These are phyloP conservation scores for Phylloporus sp. DNA, from an alignment of 768 basidiomycete genomes.

Conservation along the genomic window DNA sequence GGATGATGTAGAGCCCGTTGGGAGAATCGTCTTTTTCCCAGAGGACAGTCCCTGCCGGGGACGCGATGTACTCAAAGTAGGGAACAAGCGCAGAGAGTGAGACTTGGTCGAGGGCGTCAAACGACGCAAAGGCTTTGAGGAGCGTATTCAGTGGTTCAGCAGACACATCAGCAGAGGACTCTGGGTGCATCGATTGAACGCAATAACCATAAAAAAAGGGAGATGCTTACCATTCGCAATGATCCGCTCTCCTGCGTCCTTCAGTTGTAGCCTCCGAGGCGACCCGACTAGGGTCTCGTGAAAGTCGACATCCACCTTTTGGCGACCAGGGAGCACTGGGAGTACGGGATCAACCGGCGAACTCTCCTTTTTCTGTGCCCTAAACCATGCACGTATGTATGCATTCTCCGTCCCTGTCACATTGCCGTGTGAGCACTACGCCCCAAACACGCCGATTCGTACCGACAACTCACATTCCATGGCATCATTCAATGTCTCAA, in stretches of 20 bases:
- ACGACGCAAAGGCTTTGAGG: slow-evolving; percentile 75
- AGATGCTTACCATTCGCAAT: slow-evolving; percentile 54
- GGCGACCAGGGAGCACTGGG: slow-evolving; percentile 56
- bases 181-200: neutral
- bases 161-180: slow-evolving; percentile 32
- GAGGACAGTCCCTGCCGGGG: slow-evolving; percentile 57
- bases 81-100: slow-evolving; percentile 60
- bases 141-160: slow-evolving; percentile 73
- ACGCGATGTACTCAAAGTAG: slow-evolving; percentile 64
- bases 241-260: slow-evolving; percentile 67
- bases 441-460: neutral
- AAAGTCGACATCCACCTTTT: slow-evolving; percentile 45
- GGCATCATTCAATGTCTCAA: slow-evolving; percentile 80
- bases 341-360: slow-evolving; percentile 26
- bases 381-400: slow-evolving; percentile 79
- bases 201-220: neutral
- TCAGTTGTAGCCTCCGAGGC: slow-evolving; percentile 63
- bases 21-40: slow-evolving; percentile 77
- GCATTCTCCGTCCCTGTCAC: slow-evolving; percentile 86
- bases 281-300: slow-evolving; percentile 48
- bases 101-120: slow-evolving; percentile 51
- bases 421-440: slow-evolving; percentile 2
- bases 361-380: slow-evolving; percentile 57
- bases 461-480: slow-evolving; percentile 74
- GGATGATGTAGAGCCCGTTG: slow-evolving; percentile 86